Base-by-base conservation (phyloP, 352 stramenopile genomes). In the Pythium aphanidermatum region DNA sequence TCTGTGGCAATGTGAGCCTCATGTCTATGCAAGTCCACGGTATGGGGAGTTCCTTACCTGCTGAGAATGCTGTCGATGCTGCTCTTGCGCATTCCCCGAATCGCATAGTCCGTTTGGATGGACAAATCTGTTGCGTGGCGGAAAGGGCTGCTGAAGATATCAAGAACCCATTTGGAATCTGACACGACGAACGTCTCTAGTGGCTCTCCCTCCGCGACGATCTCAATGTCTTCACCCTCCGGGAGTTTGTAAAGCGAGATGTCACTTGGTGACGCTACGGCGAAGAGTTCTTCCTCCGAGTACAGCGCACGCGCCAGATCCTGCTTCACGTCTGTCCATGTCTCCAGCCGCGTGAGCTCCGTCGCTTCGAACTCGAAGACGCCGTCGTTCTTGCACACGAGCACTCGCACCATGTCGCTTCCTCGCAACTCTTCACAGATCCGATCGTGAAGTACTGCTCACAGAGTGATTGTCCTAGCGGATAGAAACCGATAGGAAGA, bases 381-480 rank as follows among this genome's bases (percentile, higher is more conserved):
- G 30, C 74, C 74, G 55, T 87, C 73, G 59, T 90, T 90, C 70
- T 87, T 87, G 58, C 78, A 86, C 23, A 87, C 73, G 33, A 84
- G 37, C 36, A 87, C 72, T 19, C 55, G 66, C 68, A 85, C 74
- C 44, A 66, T 73, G 17, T 12, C 36, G 17, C 10, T 12, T 37
- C 5, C 14, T 19, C 14, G 28, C 28, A 33, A 14, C 28, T 33
- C 28, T 33, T 33, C 28, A 33, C n/a, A 33, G 28, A 33, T 33
- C 28, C 9, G 28, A 33, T n/a, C n/a, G n/a, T n/a, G n/a, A n/a
- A n/a, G n/a, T n/a, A n/a, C n/a, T n/a, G n/a, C n/a, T n/a, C 7
- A 33, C 9, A 45, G 21, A 45, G 21, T 45, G 38, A 33, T 45
- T 8, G 23, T 45, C 10, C n/a, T n/a, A n/a, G 33, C 20, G 28